Base-by-base conservation (phyloP, 306 rosid species). In the Fragaria ananassa region DNA sequence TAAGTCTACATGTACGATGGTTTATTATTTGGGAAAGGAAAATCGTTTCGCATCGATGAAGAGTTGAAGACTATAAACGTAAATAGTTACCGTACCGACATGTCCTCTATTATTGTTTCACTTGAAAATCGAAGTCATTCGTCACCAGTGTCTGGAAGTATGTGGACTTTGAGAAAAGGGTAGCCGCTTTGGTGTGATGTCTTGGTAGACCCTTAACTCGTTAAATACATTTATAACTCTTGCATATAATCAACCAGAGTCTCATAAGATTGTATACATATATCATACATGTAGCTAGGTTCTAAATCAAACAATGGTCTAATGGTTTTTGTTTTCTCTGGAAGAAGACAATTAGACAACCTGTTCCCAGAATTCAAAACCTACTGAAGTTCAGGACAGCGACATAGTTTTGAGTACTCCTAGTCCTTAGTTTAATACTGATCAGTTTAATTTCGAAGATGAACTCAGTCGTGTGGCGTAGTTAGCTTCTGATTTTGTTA, bases 91-190 rank as follows among this genome's bases (percentile, higher is more conserved):
- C 14, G 49, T 13, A 72, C 66, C 67, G 68, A 23, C 39, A 27
- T 39, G 41, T 37, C 53, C 21, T 35, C 13, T 12, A 53, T 51
- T 71, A 31, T 53, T 53, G 14, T 4, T 4, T 9, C 56, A 63
- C 19, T 27, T 25, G 64, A 18, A 35, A 72, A 10, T 11, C 46
- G 56, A 73, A 73, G 68, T 56, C 47, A 73, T 57, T 41, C 9
- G 27, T 29, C 25, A 42, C 44, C 12, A 42, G 41, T 41, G 56
- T 74, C 77, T 74, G 56, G 69, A 41, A 74, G 27, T 42, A 57
- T 74, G 68, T 58, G 37, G 77, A 74, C 68, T 74, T 74, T 42
- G 8, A 42, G 29, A 25, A 74, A 58, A 42, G 3, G 35, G 35
- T 41, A 41, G 51, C 44, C 14, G 46, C 51, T 17, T 13, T 73